Conservation (phyloP, 75 land plant genomes). For the Larix kaempferi region DNA sequence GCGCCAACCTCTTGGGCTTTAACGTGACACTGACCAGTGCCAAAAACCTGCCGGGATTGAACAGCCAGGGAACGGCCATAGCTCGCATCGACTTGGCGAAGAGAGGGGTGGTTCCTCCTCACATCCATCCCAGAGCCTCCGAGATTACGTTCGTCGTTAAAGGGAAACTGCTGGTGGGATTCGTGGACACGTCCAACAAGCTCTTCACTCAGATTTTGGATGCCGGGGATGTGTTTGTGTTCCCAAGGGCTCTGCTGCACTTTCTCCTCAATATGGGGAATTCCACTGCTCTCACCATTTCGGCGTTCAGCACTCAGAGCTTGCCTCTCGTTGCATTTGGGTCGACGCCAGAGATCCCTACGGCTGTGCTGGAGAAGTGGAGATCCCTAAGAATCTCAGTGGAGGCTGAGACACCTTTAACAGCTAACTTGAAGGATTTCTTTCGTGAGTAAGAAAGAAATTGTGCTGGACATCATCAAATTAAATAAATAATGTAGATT, state of each 20-base stretch:
- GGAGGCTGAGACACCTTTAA: too few relatives aligned
- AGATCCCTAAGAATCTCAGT: too few relatives aligned
- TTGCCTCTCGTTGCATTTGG: slow-evolving; percentile 8
- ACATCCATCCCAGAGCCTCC: slow-evolving; percentile 39
- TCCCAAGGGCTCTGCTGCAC: slow-evolving; percentile 37
- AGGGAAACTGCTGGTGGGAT: slow-evolving; percentile 28
- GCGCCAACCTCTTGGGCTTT: slow-evolving; percentile 16
- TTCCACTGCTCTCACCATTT: slow-evolving; percentile 4
- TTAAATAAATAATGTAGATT: too few relatives aligned
- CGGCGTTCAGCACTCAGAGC: slow-evolving; percentile 20
- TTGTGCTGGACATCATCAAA: too few relatives aligned
- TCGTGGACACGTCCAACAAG: slow-evolving; percentile 26
- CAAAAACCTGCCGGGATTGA: slow-evolving; percentile 30
- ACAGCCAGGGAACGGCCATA: slow-evolving; percentile 40
- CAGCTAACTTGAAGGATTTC: too few relatives aligned
- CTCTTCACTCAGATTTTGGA: slow-evolving; percentile 20
- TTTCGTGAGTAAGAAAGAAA: too few relatives aligned
- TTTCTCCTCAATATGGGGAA: slow-evolving; percentile 26
- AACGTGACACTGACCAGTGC: slow-evolving; percentile 13
- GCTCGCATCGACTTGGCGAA: slow-evolving; percentile 26
- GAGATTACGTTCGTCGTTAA: slow-evolving; percentile 18
- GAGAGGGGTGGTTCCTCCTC: slow-evolving; percentile 34
- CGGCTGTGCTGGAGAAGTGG: slow-evolving; percentile 29
- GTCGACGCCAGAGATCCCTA: slow-evolving; percentile 21
- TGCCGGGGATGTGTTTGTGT: slow-evolving; percentile 32